Evolutionary conservation across 306 rosid species (phyloP), one percentile per base, ranked within the genome.

Genomic region (Cucumis sativus): DNA sequence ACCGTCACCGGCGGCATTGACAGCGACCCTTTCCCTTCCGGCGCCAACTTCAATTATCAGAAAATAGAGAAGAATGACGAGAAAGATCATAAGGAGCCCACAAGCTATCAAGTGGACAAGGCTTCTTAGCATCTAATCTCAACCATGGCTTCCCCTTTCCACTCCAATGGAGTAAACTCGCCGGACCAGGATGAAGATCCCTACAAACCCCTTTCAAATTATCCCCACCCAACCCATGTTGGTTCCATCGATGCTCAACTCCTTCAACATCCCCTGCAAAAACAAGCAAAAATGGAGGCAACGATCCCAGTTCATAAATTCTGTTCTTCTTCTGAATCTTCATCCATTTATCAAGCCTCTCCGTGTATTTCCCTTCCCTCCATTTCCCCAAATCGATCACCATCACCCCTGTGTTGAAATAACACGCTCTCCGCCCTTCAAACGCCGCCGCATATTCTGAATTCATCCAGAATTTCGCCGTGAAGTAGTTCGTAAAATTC

Each of bases 101-200:
- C 28, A 93, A 51, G 60, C 92, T 89, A 84, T 93, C 98, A 83
- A 91, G 79, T 15, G 97, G 97, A 68, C 98, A 93, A 0, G 96
- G 96, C 76, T 82, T 84, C 80, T 85, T 91, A 0, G 97, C 86
- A 82, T 93, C 96, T 55, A 93, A 80, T 54, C 98, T 82, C 15
- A 91, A 86, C 98, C 98, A 93, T 0, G 98, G 98, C 82, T 93
- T 93, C 39, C 98, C 98, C 37, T 93, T 93, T 6, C 97, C 98
- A 74, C 98, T 93, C 98, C 98, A 93, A 66, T 91, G 98, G 37
- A 93, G 85, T 4, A 93, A 79, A 72, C 98, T 93, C 61, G 89
- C 97, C 5, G 93, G 97, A 17, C 98, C 98, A 1, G 96, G 91
- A 37, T 93, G 98, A 35, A 93, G 89, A 70, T 93, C 87, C 10